Base-by-base conservation (phyloP, 2,329 filamentous ascomycete genomes). In the Penicillium griseofulvum region DNA sequence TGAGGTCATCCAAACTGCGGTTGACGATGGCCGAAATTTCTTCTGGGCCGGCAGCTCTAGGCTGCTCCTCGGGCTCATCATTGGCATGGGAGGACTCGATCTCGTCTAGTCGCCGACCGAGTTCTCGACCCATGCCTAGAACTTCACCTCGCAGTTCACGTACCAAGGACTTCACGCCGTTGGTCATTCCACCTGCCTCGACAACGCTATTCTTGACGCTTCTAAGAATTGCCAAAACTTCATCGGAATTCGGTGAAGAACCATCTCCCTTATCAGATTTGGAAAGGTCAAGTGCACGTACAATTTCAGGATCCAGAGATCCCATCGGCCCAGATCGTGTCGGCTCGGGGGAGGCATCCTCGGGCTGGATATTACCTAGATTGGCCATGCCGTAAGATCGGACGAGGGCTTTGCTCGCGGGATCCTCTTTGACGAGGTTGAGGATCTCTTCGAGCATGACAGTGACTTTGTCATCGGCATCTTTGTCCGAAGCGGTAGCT, bases 91-190 rank as follows among this genome's bases (percentile, higher is more conserved):
- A 72, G 14, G 72, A 68, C 48, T 81, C 79, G 10, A 85, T 81
- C 58, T 91, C 85, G 52, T 76, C 73, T 7, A 97, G 81, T 62
- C 91, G 88, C 54, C 90, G 87, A 38, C 89, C 91, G 45, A 97
- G 85, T 62, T 97, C 91, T 54, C 93, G 83, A 4, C 93, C 93
- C 92, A 97, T 97, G 3, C 91, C 92, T 5, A 97, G 81, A 9
- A 97, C 91, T 70, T 97, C 93, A 3, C 91, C 92, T 22, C 93
- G 87, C 34, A 97, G 81, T 67, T 97, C 92, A 24, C 91, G 87
- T 9, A 97, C 89, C 9, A 96, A 81, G 4, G 90, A 87, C 74
- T 97, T 97, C 60, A 96, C 90, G 71, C 96, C 91, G 52, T 91
- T 91, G 1, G 91, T 96, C 49, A 97, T 82, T 5, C 92, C 91